Evolutionary conservation across 495 filamentous ascomycete genomes (phyloP), one percentile per base, ranked within the genome.

Genomic region (Penicillium argentinense): DNA sequence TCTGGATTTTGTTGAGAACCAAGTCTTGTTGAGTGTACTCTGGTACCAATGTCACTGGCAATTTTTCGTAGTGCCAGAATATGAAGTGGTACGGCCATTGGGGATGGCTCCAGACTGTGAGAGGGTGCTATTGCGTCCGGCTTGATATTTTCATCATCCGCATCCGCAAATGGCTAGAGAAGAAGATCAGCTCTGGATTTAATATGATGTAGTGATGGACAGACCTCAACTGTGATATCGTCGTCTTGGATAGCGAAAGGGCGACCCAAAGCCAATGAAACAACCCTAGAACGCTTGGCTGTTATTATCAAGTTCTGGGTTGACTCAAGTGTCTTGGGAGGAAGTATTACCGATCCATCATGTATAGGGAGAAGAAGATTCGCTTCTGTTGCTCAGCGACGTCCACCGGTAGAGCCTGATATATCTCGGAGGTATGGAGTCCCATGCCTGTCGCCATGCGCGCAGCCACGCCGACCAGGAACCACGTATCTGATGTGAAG

Each of bases 301-400:
- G 6, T 8, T 13, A 36, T 22, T n/a, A n/a, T n/a, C n/a, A n/a
- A n/a, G n/a, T n/a, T n/a, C n/a, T n/a, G n/a, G n/a, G n/a, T n/a
- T n/a, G n/a, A n/a, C n/a, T n/a, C n/a, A n/a, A n/a, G n/a, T n/a
- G n/a, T n/a, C n/a, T n/a, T n/a, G n/a, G n/a, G n/a, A n/a, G n/a
- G n/a, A n/a, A n/a, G n/a, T n/a, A n/a, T n/a, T 57, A 71, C 68
- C 66, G 63, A 45, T 72, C 68, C 66, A 72, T 72, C 68, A 72
- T 72, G n/a, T 72, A 72, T 0, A 72, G 42, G 5, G 63, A 72
- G 26, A 70, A 72, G 42, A 70, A 72, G 7, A 72, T 42, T 11
- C 68, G 59, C 24, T 70, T 72, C 13, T 60, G 65, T 28, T 62
- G 58, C 16, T 72, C 59, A 1, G 53, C 52, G 5, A 63, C 47